A percentile compares a stretch with the other conserved stretches of the same genome.
Evolutionary conservation across 2,329 filamentous ascomycete species (phyloP).

Genomic region (Dendryphion nanum): DNA sequence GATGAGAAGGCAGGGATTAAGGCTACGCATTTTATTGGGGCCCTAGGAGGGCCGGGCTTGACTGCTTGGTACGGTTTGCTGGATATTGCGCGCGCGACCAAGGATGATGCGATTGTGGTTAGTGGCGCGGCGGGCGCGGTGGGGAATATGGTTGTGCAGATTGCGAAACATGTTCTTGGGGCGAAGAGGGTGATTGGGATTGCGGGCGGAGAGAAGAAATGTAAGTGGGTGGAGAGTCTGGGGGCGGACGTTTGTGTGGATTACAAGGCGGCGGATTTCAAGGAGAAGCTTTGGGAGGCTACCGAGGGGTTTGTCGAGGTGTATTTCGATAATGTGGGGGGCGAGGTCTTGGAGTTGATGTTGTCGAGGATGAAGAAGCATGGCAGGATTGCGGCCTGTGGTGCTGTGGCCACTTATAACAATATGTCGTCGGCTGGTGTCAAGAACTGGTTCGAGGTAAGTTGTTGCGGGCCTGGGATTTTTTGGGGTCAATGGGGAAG

Average conservation of each 20-base stretch:
- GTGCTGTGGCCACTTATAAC: slow-evolving; percentile 46
- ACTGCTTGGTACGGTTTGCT: slow-evolving; percentile 75
- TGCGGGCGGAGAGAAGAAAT: slow-evolving; percentile 54
- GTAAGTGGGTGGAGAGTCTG: slow-evolving; percentile 50
- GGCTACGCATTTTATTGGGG: slow-evolving; percentile 47
- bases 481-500: neutral
- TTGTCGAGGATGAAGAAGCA: slow-evolving; percentile 42
- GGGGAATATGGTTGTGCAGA: slow-evolving; percentile 65
- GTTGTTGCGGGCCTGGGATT: too few relatives aligned
- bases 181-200: slow-evolving; percentile 53
- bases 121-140: slow-evolving; percentile 77
- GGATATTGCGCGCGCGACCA: slow-evolving; percentile 63
- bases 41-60: slow-evolving; percentile 54
- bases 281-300: slow-evolving; percentile 46
- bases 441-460: slow-evolving; percentile 44
- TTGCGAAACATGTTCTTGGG: slow-evolving; percentile 50
- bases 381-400: slow-evolving; percentile 46
- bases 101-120: slow-evolving; percentile 71
- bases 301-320: slow-evolving; percentile 53
- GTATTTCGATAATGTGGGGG: slow-evolving; percentile 54
- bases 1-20: slow-evolving; percentile 35
- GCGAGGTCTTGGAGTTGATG: slow-evolving; percentile 48
- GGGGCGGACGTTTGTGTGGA: slow-evolving; percentile 56
- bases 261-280: slow-evolving; percentile 52
- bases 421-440: slow-evolving; percentile 28